These are phyloP conservation scores for Cylindricascospora bacillispora DNA, from an alignment of 1,139 yeast species.

Conservation along the genomic window DNA sequence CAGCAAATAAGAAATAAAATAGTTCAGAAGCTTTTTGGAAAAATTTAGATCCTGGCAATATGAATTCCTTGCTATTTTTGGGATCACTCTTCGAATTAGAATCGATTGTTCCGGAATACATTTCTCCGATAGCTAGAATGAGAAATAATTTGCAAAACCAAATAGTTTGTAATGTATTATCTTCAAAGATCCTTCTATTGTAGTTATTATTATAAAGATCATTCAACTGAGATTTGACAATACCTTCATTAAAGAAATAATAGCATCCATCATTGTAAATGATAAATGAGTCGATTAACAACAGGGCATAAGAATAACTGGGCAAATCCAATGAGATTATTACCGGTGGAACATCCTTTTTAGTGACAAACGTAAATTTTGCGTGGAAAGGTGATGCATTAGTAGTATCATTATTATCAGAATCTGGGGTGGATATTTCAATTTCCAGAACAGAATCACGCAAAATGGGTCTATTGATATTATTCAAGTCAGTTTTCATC, in stretches of 20 bases:
- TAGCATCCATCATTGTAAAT: slow-evolving; percentile 77
- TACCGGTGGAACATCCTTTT: background rate
- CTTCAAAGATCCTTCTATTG: slow-evolving; percentile 25
- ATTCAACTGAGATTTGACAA: slow-evolving; percentile 52
- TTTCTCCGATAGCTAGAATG: slow-evolving; percentile 74
- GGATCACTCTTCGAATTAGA: slow-evolving; percentile 22
- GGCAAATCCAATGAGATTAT: slow-evolving; percentile 52
- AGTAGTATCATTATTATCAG: slow-evolving; percentile 28
- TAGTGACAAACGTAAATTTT: background rate
- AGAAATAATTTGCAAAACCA: slow-evolving; percentile 70
- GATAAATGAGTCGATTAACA: slow-evolving; percentile 62
- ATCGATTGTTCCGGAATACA: slow-evolving; percentile 64
- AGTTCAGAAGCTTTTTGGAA: slow-evolving; percentile 66
- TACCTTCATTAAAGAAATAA: slow-evolving; percentile 73
- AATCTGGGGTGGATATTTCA: no score
- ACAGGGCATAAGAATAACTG: slow-evolving; percentile 62
- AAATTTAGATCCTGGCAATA: slow-evolving; percentile 65
- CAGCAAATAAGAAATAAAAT: slow-evolving; percentile 61
- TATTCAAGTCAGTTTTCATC: background rate
- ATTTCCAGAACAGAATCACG: background rate
- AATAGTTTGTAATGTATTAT: slow-evolving; percentile 56
- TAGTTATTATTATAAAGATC: slow-evolving; percentile 36
- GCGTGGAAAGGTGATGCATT: background rate
- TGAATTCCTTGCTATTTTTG: slow-evolving; percentile 23
- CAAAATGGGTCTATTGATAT: background rate